phyloP scores from a whole-genome alignment of 1,284 basidiomycete species.

The Chalciporus sp. region DNA sequence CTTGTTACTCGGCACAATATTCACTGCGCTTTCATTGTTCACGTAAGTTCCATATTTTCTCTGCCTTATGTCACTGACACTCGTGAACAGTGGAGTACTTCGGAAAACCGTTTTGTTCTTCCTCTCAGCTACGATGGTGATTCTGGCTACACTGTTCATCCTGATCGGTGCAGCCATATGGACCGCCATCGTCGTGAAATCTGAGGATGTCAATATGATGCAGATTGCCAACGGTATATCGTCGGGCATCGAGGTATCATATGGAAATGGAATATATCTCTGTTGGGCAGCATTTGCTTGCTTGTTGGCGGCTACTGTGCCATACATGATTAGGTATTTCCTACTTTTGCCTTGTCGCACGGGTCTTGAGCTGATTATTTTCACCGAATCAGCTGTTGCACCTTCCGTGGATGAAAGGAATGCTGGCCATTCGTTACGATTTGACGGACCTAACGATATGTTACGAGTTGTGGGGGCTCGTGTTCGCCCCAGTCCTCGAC shows the following conservation, averaged over 20 bases:
- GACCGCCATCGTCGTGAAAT: constrained; percentile 72
- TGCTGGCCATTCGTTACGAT: constrained; percentile 29
- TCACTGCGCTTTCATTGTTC: constrained; percentile 63
- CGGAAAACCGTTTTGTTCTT: constrained; percentile 70
- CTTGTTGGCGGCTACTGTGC: constrained; percentile 62
- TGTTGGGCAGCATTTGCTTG: constrained; percentile 73
- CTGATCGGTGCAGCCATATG: constrained; percentile 74
- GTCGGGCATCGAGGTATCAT: constrained; percentile 61
- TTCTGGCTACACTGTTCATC: constrained; percentile 61
- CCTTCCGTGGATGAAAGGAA: constrained; percentile 61
- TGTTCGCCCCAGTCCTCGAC: constrained; percentile 5
- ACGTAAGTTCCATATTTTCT: constrained; percentile 41
- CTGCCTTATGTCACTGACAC: constrained; percentile 10
- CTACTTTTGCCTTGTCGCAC: constrained; percentile 16
- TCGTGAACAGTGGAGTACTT: constrained; percentile 56
- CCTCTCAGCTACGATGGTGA: constrained; percentile 62
- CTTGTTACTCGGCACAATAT: constrained; percentile 71
- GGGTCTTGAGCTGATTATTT: constrained; percentile 11
- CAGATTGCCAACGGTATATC: constrained; percentile 46
- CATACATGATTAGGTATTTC: constrained; percentile 69
- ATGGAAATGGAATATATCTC: constrained; percentile 64
- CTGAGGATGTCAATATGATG: constrained; percentile 57
- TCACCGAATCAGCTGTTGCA: constrained; percentile 54
- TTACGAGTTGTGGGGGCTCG: constrained; percentile 7
- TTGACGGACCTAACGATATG: constrained; percentile 22